Evolutionary conservation across 352 stramenopile genomes (phyloP).

Genomic region (Phytophthora hibernalis): DNA sequence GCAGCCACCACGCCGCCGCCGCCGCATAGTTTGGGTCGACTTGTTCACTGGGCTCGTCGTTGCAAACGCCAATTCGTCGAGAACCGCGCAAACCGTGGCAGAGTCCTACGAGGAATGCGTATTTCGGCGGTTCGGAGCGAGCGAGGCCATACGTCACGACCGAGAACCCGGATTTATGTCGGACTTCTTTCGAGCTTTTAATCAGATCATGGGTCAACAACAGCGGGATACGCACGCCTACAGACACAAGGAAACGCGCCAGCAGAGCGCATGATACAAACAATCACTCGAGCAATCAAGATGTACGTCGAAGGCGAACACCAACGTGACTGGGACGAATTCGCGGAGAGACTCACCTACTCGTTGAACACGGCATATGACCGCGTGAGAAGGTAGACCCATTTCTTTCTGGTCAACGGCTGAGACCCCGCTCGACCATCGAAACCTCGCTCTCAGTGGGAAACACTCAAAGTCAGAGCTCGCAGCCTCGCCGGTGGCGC

Average conservation of each 20-base stretch:
- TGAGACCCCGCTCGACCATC: not conserved
- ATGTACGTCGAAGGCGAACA: conserved; percentile 28
- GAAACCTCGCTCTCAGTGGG: not conserved
- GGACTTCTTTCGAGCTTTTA: not conserved
- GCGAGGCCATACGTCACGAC: not conserved
- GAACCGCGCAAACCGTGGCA: not conserved
- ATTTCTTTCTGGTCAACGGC: not conserved
- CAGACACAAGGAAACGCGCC: conserved; percentile 27
- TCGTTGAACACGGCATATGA: conserved; percentile 28
- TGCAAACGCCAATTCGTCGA: not conserved
- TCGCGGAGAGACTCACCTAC: conserved; percentile 29
- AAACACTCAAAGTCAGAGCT: not conserved
- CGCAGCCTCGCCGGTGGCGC: not conserved
- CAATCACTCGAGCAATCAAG: conserved; percentile 17
- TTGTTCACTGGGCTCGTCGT: not conserved
- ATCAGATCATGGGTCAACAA: not conserved
- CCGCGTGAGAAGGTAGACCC: not conserved
- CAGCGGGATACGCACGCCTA: conserved; percentile 17
- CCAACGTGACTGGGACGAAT: conserved; percentile 39
- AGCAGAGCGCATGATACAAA: conserved; percentile 31
- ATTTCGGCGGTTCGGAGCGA: conserved; percentile 22
- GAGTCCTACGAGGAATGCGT: conserved; percentile 26
- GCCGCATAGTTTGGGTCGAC: not conserved
- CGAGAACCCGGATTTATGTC: not conserved
- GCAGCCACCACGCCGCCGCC: no score